Percentiles rank a stretch among this genome's conserved stretches.
Conservation (phyloP, 140 eudicot species). For the Erigeron philadelphicus region DNA sequence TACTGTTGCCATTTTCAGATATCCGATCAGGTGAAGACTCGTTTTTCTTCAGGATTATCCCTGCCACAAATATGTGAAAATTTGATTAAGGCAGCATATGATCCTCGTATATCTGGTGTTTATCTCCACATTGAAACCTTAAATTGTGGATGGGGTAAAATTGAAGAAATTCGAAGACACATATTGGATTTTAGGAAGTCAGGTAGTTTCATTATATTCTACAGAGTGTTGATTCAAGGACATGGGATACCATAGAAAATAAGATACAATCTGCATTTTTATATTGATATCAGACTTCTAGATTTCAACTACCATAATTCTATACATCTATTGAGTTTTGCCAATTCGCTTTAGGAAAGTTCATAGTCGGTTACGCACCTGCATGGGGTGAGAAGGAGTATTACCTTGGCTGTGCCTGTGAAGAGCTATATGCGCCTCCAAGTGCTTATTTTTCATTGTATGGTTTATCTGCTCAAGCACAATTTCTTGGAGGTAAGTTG, state of each 20-base stretch:
- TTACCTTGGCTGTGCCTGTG: conserved; percentile 90
- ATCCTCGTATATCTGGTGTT: conserved; percentile 85
- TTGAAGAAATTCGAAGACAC: conserved; percentile 88
- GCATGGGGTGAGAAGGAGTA: conserved; percentile 89
- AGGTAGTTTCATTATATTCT: conserved; percentile 37
- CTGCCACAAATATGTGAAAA: conserved; percentile 92
- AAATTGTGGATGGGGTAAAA: conserved; percentile 86
- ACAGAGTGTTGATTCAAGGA: neutral
- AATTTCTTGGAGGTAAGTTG: conserved; percentile 76
- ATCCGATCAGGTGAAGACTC: conserved; percentile 78
- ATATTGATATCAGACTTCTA: neutral
- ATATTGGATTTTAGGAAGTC: conserved; percentile 81
- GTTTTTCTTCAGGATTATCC: conserved; percentile 79
- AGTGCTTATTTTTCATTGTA: conserved; percentile 89
- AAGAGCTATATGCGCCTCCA: conserved; percentile 93
- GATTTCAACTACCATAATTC: neutral
- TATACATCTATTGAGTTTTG: neutral
- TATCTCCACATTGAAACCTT: conserved; percentile 83
- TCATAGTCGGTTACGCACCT: conserved; percentile 69
- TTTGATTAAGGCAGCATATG: conserved; percentile 85
- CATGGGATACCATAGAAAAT: neutral
- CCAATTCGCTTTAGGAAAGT: conserved; percentile 52
- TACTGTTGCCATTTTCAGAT: conserved; percentile 42
- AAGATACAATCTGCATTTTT: neutral
- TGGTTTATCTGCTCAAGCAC: conserved; percentile 65